phyloP scores from a whole-genome alignment of 108 stramenopile species.

The Bacterosira constricta region DNA sequence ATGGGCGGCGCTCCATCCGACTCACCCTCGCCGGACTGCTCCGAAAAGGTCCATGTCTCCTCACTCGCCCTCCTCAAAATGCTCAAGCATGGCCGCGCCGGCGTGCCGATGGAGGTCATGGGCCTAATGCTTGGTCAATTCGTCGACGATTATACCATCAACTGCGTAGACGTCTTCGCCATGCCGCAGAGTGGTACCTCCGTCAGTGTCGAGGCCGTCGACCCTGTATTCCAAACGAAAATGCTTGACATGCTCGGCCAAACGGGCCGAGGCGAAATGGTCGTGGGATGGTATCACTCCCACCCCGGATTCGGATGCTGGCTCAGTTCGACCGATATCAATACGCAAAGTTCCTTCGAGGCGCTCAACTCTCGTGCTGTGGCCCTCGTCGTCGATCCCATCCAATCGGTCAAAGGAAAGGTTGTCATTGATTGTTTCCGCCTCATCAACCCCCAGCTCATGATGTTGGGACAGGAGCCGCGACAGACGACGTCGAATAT shows the following conservation, averaged over 20 bases:
- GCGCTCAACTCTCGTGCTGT: conserved; percentile 94
- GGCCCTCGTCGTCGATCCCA: conserved; percentile 98
- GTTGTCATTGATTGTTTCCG: conserved; percentile 99
- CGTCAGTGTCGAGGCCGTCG: conserved; percentile 98
- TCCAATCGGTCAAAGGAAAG: conserved; percentile 99
- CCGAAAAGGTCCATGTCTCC: conserved; percentile 98
- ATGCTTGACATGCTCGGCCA: conserved; percentile 99
- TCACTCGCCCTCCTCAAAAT: conserved; percentile 98
- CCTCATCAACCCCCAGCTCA: conserved; percentile 96
- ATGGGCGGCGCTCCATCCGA: conserved; percentile 72
- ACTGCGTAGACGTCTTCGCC: conserved; percentile 99
- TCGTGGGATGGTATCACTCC: conserved; percentile 99
- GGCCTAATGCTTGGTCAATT: conserved; percentile 99
- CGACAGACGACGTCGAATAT: conserved; percentile 98
- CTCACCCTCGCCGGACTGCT: conserved; percentile 89
- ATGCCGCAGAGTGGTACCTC: conserved; percentile 99
- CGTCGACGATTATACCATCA: conserved; percentile 99
- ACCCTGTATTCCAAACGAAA: conserved; percentile 98
- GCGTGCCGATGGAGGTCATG: conserved; percentile 99
- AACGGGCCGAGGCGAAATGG: conserved; percentile 97
- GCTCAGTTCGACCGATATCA: conserved; percentile 97
- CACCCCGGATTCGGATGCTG: conserved; percentile 99
- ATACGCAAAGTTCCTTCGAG: conserved; percentile 98
- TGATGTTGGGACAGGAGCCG: conserved; percentile 98
- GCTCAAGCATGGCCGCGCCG: conserved; percentile 99